Evolutionary conservation across 192 early-diverging fungal genomes (phyloP), one percentile per base, ranked within the genome.

Genomic region (Backusella psychrophila): DNA sequence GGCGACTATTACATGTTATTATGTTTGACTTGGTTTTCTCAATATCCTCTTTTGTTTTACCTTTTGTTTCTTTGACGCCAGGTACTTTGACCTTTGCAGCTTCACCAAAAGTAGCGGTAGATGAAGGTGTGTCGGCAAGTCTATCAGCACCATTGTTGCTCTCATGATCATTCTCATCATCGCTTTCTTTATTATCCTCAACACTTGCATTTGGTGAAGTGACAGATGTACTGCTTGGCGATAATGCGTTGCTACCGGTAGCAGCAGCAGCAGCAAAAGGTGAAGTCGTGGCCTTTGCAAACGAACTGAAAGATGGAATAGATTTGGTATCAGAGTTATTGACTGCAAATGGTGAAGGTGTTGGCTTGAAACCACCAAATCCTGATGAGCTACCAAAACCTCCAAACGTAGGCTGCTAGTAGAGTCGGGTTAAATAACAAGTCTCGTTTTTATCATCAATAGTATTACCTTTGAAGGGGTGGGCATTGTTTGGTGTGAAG

Each of bases 241-340:
- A 59, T 4, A 78, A 66, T 6, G 71, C 74, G 68, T 76, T 76
- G 53, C 56, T 42, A 75, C 70, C 52, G 34, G 49, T 39, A 11
- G 66, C 53, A 6, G 49, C 52, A 11, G 66, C 78, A 63, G 79
- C 73, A 34, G 74, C 46, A 29, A 83, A 83, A 21, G 82, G 82
- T 21, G 82, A 80, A 19, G 77, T 63, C 7, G 81, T 73, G 29
- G 75, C 73, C 23, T 69, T 81, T 44, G 80, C 80, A 77, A 81
- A 81, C 4, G 80, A 81, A 26, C 75, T 68, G 38, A 81, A 81
- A 39, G 68, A 59, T 29, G 80, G 74, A 26, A 71, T 68, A 41
- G 42, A 53, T 71, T 49, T 33, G 39, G 34, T 21, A 53, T 56
- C 19, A 41, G 39, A 36, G 42, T 73, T 33, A 21, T 41, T 7